Evolutionary conservation across 805 yeast genomes (phyloP).

Genomic region (Saccharomyces eubayanus): DNA sequence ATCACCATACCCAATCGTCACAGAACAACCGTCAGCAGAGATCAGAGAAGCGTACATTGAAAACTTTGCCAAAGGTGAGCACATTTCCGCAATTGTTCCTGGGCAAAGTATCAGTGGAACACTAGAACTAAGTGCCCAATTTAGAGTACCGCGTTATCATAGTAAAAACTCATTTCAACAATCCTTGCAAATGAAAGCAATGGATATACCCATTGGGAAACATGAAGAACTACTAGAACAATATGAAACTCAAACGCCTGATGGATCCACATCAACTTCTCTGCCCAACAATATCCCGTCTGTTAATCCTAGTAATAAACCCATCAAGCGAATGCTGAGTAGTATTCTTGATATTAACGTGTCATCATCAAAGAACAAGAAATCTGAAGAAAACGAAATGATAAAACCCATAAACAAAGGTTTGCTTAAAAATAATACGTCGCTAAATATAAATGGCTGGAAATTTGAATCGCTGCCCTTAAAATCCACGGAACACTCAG

Average conservation of each 20-base stretch:
- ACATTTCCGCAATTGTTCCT: conserved; percentile 18
- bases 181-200: conserved; percentile 21
- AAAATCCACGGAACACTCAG: conserved; percentile 11
- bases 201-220: conserved; percentile 24
- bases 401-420: background rate
- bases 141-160: conserved; percentile 29
- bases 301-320: conserved; percentile 6
- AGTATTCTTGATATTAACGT: conserved; percentile 13
- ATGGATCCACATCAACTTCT: conserved; percentile 1
- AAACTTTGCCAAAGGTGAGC: conserved; percentile 21
- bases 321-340: conserved; percentile 19
- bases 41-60: conserved; percentile 18
- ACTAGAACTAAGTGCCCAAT: conserved; percentile 26
- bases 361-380: conserved; percentile 4
- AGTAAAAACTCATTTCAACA: conserved; percentile 26
- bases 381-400: conserved; percentile 8
- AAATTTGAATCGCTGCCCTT: conserved; percentile 27
- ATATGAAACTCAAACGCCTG: background rate
- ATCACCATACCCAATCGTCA: conserved; percentile 18
- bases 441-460: conserved; percentile 27
- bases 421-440: conserved; percentile 2
- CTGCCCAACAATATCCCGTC: background rate
- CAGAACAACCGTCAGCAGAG: conserved; percentile 24
- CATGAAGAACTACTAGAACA: conserved; percentile 1
- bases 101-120: conserved; percentile 29